Conservation (phyloP, 1,139 yeast genomes). For the Wickerhamomyces sp. region DNA sequence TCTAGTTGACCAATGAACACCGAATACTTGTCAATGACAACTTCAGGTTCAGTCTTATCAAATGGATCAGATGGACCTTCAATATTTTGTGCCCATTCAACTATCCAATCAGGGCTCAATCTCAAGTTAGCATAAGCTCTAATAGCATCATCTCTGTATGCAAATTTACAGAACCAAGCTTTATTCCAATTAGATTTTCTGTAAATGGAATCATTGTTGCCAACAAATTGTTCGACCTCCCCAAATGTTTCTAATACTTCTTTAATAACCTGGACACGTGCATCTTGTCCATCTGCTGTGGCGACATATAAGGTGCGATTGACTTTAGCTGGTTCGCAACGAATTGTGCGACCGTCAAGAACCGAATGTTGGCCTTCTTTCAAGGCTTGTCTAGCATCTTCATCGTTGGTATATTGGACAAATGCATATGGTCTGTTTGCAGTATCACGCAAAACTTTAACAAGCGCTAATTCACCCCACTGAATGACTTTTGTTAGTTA, state of each 20-base stretch:
- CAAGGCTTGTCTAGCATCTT: slow-evolving; percentile 68
- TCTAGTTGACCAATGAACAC: slow-evolving; percentile 75
- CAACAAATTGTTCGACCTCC: slow-evolving; percentile 64
- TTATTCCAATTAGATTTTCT: slow-evolving; percentile 34
- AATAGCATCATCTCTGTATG: slow-evolving; percentile 86
- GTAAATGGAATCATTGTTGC: slow-evolving; percentile 38
- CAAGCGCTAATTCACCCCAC: slow-evolving; percentile 69
- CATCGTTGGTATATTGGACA: slow-evolving; percentile 75
- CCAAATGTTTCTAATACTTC: slow-evolving; percentile 52
- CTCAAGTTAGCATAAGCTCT: slow-evolving; percentile 74
- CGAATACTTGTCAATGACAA: slow-evolving; percentile 62
- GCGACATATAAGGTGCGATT: slow-evolving; percentile 73
- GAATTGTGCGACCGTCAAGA: slow-evolving; percentile 68
- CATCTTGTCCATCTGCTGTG: slow-evolving; percentile 27
- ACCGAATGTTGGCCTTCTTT: slow-evolving; percentile 62
- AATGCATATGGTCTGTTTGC: slow-evolving; percentile 88
- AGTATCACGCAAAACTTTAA: slow-evolving; percentile 84
- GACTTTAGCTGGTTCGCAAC: slow-evolving; percentile 90
- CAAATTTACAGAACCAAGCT: slow-evolving; percentile 80
- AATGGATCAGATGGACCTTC: slow-evolving; percentile 35
- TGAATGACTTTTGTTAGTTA: too few species aligned
- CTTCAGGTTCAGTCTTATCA: slow-evolving; percentile 20
- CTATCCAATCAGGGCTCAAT: slow-evolving; percentile 45
- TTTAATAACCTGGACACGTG: slow-evolving; percentile 31
- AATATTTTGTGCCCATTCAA: slow-evolving; percentile 85